Conservation (phyloP, 495 filamentous ascomycete genomes). For the Neurospora tetraspora region DNA sequence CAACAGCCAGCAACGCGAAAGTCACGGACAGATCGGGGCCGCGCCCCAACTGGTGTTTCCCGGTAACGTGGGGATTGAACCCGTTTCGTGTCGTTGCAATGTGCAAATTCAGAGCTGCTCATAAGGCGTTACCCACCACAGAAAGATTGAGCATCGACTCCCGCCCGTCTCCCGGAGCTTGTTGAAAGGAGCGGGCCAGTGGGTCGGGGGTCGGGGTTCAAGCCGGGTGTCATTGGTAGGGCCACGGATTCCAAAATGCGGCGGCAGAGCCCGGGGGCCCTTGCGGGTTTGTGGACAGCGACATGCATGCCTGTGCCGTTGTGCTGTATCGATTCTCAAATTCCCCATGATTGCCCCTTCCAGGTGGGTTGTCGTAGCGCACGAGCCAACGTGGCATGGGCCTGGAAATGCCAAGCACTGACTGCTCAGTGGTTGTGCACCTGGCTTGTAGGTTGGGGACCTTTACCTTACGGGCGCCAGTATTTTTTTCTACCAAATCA, state of each 20-base stretch:
- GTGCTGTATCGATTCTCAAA: not conserved
- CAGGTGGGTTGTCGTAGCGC: constrained; percentile 24
- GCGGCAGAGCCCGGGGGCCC: not conserved
- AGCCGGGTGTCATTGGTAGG: not conserved
- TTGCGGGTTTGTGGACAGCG: not conserved
- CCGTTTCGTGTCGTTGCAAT: not conserved
- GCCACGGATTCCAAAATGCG: not conserved
- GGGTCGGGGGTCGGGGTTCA: not conserved
- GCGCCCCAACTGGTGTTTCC: not conserved
- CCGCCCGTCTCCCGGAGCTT: not conserved
- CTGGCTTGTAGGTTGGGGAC: not conserved
- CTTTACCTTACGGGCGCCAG: not conserved
- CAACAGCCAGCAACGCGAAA: not conserved
- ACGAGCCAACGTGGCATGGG: constrained; percentile 22
- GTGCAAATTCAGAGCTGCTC: not conserved
- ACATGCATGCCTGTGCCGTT: not conserved
- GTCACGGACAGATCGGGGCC: not conserved
- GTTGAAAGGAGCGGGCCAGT: not conserved
- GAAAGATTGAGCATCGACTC: not conserved
- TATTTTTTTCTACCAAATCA: constrained; percentile 30
- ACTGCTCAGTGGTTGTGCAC: constrained; percentile 2
- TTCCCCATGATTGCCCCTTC: constrained; percentile 8
- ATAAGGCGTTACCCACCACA: not conserved
- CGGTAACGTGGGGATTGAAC: not conserved
- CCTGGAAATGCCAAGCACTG: constrained; percentile 2